Evolutionary conservation across 129 eudicot species (phyloP).

Genomic region (Chrysanthemum lavandulifolium): DNA sequence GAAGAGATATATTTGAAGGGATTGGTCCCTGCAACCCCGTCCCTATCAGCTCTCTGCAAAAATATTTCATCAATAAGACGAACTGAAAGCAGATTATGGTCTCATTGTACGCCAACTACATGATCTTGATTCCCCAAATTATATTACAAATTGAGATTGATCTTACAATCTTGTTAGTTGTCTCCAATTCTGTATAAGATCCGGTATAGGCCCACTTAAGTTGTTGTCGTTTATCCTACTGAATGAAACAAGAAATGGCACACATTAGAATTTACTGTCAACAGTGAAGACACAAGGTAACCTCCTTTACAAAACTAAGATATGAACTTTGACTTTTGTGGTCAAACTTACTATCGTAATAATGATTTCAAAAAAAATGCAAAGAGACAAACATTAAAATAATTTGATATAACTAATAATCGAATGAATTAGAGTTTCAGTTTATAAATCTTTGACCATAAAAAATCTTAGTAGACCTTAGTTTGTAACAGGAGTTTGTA

Average conservation of each 20-base stretch:
- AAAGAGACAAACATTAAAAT: too few species aligned
- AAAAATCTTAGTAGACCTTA: neutral
- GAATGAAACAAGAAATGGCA: neutral
- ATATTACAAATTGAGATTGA: neutral
- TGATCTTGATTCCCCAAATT: neutral
- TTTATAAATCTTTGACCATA: too few species aligned
- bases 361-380: too few species aligned
- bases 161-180: conserved; percentile 7
- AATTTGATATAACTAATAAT: too few species aligned
- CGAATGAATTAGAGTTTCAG: too few species aligned
- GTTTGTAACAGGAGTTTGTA: neutral
- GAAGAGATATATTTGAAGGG: conserved; percentile 59
- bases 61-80: neutral
- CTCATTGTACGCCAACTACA: neutral
- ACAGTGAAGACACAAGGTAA: neutral
- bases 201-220: conserved; percentile 3
- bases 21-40: conserved; percentile 80
- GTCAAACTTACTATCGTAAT: neutral
- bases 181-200: conserved; percentile 8
- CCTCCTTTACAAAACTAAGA: neutral
- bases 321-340: neutral
- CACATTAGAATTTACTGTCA: neutral
- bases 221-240: conserved; percentile 6
- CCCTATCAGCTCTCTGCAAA: conserved; percentile 62
- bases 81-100: neutral